Base-by-base conservation (phyloP, 129 eudicot species). In the Centrapalus pauciflorus region DNA sequence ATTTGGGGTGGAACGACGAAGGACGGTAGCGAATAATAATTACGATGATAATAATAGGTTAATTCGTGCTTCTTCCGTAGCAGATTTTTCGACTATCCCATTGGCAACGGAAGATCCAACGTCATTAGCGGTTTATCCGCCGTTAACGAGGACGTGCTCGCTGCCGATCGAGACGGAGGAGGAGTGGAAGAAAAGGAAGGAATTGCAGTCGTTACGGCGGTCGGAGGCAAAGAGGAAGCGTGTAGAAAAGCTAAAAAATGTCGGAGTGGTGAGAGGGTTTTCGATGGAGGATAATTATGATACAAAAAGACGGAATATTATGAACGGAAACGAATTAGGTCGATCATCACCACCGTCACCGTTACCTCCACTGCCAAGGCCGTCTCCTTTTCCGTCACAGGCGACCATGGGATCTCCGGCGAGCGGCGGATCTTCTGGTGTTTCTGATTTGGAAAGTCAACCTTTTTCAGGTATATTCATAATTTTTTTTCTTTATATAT, bases 211-310 rank as follows among this genome's bases (percentile, higher is more conserved):
- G 14, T 7, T 55, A 50, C 73, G 84, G 74, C 65, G 89, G 27
- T 55, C 77, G 83, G 85, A 76, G 67, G 86, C 89, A 0, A 85
- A 83, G 75, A 80, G 77, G 50, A 81, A 79, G 71, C 71, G 95
- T 6, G 59, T 75, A 40, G 86, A 80, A 59, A 86, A 79, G 76
- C 26, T 76, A 12, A 78, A 69, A 40, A 76, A 69, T 63, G 78
- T 64, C 51, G 71, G 82, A 16, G 67, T 45, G 3, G 77, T 26
- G 19, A 64, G 54, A 25, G 70, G 29, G 37, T 41, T 45, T 13
- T 7, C 37, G 41, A 34, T 7, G 52, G 75, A 51, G 23, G 68
- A 54, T 35, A 73, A 4, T 73, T 73, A 3, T 16, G 69, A 71
- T 35, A 29, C 8, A 1, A 71, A 61, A 34, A 33, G 33, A 17